Evolutionary conservation across 495 filamentous ascomycete genomes (phyloP).

Genomic region (Penicillium cinerascens): DNA sequence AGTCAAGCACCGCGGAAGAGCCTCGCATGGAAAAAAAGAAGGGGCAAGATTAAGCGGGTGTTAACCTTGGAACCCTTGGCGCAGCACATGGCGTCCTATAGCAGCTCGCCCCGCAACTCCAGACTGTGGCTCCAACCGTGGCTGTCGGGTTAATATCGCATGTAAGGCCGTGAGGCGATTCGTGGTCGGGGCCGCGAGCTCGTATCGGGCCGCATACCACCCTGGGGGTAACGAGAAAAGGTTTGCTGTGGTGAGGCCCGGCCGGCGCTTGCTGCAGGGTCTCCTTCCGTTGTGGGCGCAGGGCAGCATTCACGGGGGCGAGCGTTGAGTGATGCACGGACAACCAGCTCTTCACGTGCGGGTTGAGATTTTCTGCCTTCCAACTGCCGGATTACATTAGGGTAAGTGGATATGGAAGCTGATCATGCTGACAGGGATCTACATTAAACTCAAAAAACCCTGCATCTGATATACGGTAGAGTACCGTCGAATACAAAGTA

Average conservation of each 20-base stretch:
- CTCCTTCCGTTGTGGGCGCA: too few species aligned
- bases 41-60: neutral
- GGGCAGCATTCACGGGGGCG: too few species aligned
- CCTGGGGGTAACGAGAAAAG: too few species aligned
- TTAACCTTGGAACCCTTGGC: neutral
- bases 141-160: constrained; percentile 15
- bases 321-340: neutral
- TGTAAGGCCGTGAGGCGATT: neutral
- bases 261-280: too few species aligned
- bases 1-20: neutral
- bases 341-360: neutral
- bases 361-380: neutral
- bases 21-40: neutral
- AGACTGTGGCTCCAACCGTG: neutral
- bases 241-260: too few species aligned
- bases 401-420: neutral
- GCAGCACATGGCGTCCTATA: constrained; percentile 11
- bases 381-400: neutral
- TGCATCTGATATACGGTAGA: neutral
- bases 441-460: neutral
- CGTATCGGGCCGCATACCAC: neutral
- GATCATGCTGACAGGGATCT: neutral
- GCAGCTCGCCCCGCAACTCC: neutral
- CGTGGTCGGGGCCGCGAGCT: neutral
- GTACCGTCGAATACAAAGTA: neutral